These are phyloP conservation scores for Globisporangium emineosum DNA, from an alignment of 352 stramenopile species.

Conservation along the genomic window DNA sequence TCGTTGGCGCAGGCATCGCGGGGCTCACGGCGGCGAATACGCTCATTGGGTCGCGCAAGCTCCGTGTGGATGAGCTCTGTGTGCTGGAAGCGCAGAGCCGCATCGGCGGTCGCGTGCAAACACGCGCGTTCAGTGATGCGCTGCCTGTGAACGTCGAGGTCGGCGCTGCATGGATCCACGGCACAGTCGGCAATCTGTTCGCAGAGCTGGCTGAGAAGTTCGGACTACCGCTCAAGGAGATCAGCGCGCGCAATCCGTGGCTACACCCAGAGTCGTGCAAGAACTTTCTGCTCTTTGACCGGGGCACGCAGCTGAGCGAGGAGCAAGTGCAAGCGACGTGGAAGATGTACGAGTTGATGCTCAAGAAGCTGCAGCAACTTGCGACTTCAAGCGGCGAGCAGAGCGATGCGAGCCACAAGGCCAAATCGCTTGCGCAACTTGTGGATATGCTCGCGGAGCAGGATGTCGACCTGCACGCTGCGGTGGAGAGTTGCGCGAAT, in stretches of 20 bases:
- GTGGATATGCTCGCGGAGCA: conserved; percentile 29
- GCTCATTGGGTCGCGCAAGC: conserved; percentile 31
- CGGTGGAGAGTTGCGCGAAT: conserved; percentile 18
- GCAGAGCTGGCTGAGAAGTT: conserved; percentile 33
- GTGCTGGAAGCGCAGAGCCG: conserved; percentile 50
- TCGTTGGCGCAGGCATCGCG: conserved; percentile 47
- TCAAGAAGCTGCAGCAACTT: conserved; percentile 39
- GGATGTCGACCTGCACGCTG: conserved; percentile 20
- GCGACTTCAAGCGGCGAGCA: conserved; percentile 13
- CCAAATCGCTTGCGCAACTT: conserved; percentile 33
- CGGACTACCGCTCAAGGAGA: conserved; percentile 40
- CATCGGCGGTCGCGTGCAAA: conserved; percentile 50
- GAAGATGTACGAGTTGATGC: conserved; percentile 39
- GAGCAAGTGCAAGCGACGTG: conserved; percentile 38
- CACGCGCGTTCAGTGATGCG: conserved; percentile 40
- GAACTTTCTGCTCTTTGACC: conserved; percentile 46
- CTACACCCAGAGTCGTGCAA: conserved; percentile 43
- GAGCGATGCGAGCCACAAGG: conserved; percentile 5
- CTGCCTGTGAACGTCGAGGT: conserved; percentile 47
- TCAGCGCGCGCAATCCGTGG: conserved; percentile 59
- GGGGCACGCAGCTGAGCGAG: conserved; percentile 22
- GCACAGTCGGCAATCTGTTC: conserved; percentile 43
- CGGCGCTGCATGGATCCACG: conserved; percentile 61
- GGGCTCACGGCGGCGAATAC: conserved; percentile 43
- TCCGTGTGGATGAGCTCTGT: conserved; percentile 27